These are phyloP conservation scores for Phytophthora litchii DNA, from an alignment of 352 stramenopile genomes.

Conservation along the genomic window DNA sequence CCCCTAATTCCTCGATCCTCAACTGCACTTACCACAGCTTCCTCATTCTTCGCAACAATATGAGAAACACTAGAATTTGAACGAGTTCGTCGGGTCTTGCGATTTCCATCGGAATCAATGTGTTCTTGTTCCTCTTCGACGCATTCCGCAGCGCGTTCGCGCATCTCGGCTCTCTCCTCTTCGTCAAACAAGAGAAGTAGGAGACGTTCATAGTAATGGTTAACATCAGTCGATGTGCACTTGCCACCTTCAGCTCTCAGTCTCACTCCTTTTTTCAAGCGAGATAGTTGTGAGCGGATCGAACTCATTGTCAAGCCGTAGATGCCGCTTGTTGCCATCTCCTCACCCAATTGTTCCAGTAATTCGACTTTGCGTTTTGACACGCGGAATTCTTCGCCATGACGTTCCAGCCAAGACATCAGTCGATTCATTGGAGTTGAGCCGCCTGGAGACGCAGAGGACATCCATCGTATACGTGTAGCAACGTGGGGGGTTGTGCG, in stretches of 20 bases:
- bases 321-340: constrained; percentile 25
- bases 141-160: neutral
- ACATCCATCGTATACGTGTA: constrained; percentile 14
- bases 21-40: neutral
- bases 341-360: constrained; percentile 17
- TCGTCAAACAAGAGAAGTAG: constrained; percentile 16
- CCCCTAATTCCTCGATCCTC: neutral
- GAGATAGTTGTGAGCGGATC: constrained; percentile 17
- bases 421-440: constrained; percentile 20
- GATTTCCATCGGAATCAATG: neutral
- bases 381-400: constrained; percentile 14
- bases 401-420: constrained; percentile 20
- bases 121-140: neutral
- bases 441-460: neutral
- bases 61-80: neutral
- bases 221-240: constrained; percentile 9
- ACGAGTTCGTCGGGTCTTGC: constrained; percentile 2
- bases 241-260: constrained; percentile 16
- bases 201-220: constrained; percentile 25
- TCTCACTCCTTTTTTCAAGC: constrained; percentile 17
- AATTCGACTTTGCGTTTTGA: constrained; percentile 16
- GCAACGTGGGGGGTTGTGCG: neutral
- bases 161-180: constrained; percentile 17
- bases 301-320: constrained; percentile 16
- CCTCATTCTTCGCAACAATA: neutral